A percentile compares a stretch with the other conserved stretches of the same genome.
phyloP scores from a whole-genome alignment of 2,329 filamentous ascomycete species.

The Penicillium nordicum region DNA sequence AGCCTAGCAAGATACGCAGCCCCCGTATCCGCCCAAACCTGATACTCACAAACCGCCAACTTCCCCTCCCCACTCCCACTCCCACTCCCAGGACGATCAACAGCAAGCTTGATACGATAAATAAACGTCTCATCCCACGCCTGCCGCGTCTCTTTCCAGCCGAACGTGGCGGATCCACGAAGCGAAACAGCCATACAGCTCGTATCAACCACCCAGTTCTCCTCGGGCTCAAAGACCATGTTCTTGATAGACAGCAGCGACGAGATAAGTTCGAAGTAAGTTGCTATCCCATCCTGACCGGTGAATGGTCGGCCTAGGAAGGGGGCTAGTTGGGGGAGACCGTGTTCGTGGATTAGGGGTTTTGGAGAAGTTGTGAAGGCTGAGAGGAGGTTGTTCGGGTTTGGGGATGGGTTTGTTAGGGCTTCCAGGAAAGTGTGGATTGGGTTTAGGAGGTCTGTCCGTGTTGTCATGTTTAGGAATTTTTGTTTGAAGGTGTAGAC shows the following conservation, averaged over 20 bases:
- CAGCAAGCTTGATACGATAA: conserved; percentile 38
- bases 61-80: neutral
- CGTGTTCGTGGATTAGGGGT: conserved; percentile 38
- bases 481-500: neutral
- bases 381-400: conserved; percentile 28
- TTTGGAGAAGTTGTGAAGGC: conserved; percentile 33
- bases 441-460: conserved; percentile 23
- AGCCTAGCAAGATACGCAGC: conserved; percentile 42
- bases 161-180: conserved; percentile 35
- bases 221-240: conserved; percentile 37
- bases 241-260: conserved; percentile 32
- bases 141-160: conserved; percentile 34
- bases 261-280: conserved; percentile 38
- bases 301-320: conserved; percentile 44
- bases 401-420: conserved; percentile 27
- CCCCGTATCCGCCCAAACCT: conserved; percentile 46
- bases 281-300: conserved; percentile 32
- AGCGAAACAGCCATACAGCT: conserved; percentile 32
- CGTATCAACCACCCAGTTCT: conserved; percentile 39
- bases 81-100: conserved; percentile 15
- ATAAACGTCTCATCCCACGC: conserved; percentile 43
- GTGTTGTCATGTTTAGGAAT: conserved; percentile 11
- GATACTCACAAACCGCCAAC: conserved; percentile 40
- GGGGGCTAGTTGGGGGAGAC: conserved; percentile 39
- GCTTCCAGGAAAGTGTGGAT: conserved; percentile 30